A percentile compares a stretch with the other conserved stretches of the same genome.
These are phyloP conservation scores for Triglochin maritima DNA, from an alignment of 106 monocot genomes.

Conservation along the genomic window DNA sequence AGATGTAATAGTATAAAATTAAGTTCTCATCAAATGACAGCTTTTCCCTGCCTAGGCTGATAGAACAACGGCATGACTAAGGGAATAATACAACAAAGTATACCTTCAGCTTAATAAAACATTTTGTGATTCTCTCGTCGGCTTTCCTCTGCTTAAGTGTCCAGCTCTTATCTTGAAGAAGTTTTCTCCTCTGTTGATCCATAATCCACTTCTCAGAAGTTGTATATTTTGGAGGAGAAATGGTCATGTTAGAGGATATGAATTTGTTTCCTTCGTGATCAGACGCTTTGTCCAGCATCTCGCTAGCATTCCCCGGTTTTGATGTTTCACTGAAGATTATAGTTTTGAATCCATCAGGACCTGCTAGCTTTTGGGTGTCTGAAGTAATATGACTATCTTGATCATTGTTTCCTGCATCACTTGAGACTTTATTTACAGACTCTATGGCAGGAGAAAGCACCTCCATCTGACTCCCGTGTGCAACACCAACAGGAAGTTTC, in stretches of 20 bases:
- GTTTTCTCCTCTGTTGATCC: constrained; percentile 54
- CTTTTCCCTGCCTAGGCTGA: not conserved
- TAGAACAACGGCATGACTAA: not conserved
- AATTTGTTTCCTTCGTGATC: constrained; percentile 41
- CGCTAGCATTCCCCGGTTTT: constrained; percentile 14
- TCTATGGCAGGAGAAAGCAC: constrained; percentile 21
- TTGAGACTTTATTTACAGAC: constrained; percentile 12
- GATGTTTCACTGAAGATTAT: constrained; percentile 17
- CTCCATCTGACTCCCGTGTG: constrained; percentile 19
- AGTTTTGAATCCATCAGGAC: constrained; percentile 40
- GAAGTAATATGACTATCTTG: constrained; percentile 27
- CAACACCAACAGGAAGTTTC: constrained; percentile 1
- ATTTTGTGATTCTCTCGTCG: constrained; percentile 46
- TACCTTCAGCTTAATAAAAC: constrained; percentile 85
- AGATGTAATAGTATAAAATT: not conserved
- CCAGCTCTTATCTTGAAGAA: constrained; percentile 53
- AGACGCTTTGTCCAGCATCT: constrained; percentile 27
- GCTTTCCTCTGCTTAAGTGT: constrained; percentile 60
- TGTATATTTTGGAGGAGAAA: constrained; percentile 69
- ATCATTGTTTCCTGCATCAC: constrained; percentile 20
- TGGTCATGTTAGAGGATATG: constrained; percentile 19
- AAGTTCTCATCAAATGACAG: not conserved
- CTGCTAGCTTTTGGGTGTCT: constrained; percentile 22
- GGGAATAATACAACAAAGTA: not conserved
- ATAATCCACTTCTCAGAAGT: constrained; percentile 84